Evolutionary conservation across 2,329 filamentous ascomycete species (phyloP).

Genomic region (Botryotinia narcissicola): DNA sequence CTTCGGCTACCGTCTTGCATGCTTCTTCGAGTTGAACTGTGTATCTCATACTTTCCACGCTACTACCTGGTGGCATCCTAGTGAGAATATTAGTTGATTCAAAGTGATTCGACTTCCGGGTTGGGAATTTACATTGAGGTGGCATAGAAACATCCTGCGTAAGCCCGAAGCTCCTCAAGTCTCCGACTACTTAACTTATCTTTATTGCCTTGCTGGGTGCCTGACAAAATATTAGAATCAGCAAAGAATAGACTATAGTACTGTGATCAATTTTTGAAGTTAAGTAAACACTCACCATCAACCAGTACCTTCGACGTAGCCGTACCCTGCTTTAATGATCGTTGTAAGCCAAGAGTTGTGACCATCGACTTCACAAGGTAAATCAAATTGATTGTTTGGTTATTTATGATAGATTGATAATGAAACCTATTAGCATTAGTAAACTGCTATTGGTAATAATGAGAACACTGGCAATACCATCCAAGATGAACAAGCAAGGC

Average conservation of each 20-base stretch:
- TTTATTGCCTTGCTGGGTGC: conserved; percentile 23
- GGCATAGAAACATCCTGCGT: conserved; percentile 24
- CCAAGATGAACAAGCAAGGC: conserved; percentile 34
- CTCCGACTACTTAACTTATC: conserved; percentile 9
- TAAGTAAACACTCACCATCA: neutral
- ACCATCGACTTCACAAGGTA: conserved; percentile 17
- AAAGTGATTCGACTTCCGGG: neutral
- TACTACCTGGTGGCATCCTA: conserved; percentile 6
- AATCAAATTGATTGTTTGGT: conserved; percentile 27
- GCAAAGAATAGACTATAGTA: neutral
- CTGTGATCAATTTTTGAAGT: neutral
- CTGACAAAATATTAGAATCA: conserved; percentile 17
- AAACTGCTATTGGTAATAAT: neutral
- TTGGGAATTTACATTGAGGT: conserved; percentile 16
- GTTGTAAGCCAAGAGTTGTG: neutral
- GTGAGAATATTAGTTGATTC: neutral
- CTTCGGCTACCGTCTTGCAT: conserved; percentile 17
- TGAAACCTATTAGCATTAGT: conserved; percentile 21
- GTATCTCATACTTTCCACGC: neutral
- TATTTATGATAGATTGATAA: conserved; percentile 28
- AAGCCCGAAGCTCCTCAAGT: conserved; percentile 29
- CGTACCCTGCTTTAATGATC: neutral
- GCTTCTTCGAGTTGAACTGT: conserved; percentile 5
- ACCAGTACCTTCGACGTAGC: neutral
- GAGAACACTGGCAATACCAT: conserved; percentile 23